A percentile compares a stretch with the other conserved stretches of the same genome.
Conservation (phyloP, 2,329 filamentous ascomycete species). For the Neoscytalidium dimidiatum region DNA sequence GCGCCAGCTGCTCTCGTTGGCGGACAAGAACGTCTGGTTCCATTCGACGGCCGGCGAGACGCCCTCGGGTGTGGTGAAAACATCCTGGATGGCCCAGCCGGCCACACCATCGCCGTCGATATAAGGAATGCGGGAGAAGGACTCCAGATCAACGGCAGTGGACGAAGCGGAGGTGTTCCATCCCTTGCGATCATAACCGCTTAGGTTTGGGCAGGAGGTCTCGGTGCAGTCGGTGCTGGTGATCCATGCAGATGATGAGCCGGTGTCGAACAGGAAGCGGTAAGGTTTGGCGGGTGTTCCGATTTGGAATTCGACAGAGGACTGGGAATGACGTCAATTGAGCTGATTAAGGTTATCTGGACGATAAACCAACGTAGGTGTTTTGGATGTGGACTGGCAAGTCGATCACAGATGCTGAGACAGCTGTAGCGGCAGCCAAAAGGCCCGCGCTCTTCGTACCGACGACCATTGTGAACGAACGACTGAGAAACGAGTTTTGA, state of each 20-base stretch:
- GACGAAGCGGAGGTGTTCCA: conserved; percentile 24
- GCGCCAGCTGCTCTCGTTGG: conserved; percentile 25
- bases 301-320: conserved; percentile 16
- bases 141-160: conserved; percentile 21
- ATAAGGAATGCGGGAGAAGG: conserved; percentile 21
- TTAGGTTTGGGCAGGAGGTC: conserved; percentile 21
- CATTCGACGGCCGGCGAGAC: conserved; percentile 17
- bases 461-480: conserved; percentile 1
- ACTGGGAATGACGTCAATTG: neutral
- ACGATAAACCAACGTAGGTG: conserved; percentile 9
- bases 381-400: conserved; percentile 22
- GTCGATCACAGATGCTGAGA: conserved; percentile 24
- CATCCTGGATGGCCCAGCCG: conserved; percentile 21
- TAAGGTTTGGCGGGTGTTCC: conserved; percentile 25
- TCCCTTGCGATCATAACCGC: conserved; percentile 20
- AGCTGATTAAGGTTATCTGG: no score
- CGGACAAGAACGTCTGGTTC: conserved; percentile 27
- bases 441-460: neutral
- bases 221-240: conserved; percentile 24
- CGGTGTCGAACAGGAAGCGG: conserved; percentile 25
- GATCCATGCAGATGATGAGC: conserved; percentile 24
- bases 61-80: conserved; percentile 20
- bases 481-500: neutral
- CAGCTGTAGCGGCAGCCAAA: neutral
- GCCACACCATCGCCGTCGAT: conserved; percentile 23